Percentiles rank a stretch among this genome's conserved stretches.
Evolutionary conservation across 805 yeast species (phyloP).

Genomic region (Lipomyces japonicus): DNA sequence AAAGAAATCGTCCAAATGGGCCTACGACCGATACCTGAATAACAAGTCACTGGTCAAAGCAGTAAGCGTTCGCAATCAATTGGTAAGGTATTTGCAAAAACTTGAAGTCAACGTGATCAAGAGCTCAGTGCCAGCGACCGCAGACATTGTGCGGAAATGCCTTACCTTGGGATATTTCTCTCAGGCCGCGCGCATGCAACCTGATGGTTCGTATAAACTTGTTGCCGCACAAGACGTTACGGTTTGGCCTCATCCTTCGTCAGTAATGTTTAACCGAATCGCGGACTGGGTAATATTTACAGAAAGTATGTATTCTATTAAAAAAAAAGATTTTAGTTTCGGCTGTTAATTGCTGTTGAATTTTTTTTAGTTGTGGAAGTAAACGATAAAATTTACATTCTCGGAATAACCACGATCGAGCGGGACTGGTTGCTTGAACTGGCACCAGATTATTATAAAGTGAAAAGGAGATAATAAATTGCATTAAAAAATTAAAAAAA

Average conservation of each 20-base stretch:
- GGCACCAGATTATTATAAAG: slow-evolving; percentile 23
- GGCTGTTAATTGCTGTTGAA: not conserved
- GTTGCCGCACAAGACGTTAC: slow-evolving; percentile 3
- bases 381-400: slow-evolving; percentile 24
- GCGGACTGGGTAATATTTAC: slow-evolving; percentile 25
- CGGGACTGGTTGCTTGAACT: slow-evolving; percentile 26
- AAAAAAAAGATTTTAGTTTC: no score
- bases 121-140: not conserved
- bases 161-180: slow-evolving; percentile 23
- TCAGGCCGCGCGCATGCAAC: slow-evolving; percentile 25
- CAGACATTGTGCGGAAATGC: slow-evolving; percentile 22
- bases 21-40: slow-evolving; percentile 60
- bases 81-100: slow-evolving; percentile 36
- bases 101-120: slow-evolving; percentile 5
- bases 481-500: not conserved
- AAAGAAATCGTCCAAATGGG: slow-evolving; percentile 55
- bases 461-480: not conserved
- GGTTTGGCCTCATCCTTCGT: slow-evolving; percentile 28
- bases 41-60: slow-evolving; percentile 61
- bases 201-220: slow-evolving; percentile 25
- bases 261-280: slow-evolving; percentile 20
- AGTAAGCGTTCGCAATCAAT: slow-evolving; percentile 58
- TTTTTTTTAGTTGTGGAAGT: slow-evolving; percentile 14
- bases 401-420: slow-evolving; percentile 26
- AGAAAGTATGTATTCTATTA: slow-evolving; percentile 6